Evolutionary conservation across 108 stramenopile species (phyloP), one percentile per base, ranked within the genome.

Genomic region (Bacterosira constricta): DNA sequence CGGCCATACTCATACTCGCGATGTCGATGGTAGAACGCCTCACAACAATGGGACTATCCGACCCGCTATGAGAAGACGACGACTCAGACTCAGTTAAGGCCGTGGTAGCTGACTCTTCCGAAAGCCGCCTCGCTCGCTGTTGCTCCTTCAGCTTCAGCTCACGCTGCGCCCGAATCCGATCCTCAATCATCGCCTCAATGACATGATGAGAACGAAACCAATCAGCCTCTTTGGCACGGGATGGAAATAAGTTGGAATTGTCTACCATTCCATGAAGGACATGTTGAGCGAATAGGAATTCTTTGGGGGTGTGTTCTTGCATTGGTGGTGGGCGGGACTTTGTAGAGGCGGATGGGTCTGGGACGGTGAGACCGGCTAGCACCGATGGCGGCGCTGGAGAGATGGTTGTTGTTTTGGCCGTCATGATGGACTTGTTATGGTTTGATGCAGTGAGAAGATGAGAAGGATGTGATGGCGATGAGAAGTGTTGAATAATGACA

Each of bases 201-300:
- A 0, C 46, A 0, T 26, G 6, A 12, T 4, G 42, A 50, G 27
- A 30, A 11, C 25, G 75, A 42, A 77, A 77, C 75, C 75, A 77
- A 62, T 60, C 60, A 13, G 17, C 20, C 1, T 21, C 15, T 2
- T 51, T 66, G 20, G 67, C 66, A 3, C 47, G 30, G 6, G 35
- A 38, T 9, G 75, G 67, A 27, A 77, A 77, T 4, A 77, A 54
- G 12, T 62, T 20, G 25, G 75, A 77, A 56, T 68, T 44, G 21
- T 9, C 42, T 9, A 69, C 75, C n/a, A 69, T 17, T 29, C 17
- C 32, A 39, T 61, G 31, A 17, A 77, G 39, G 8, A 35, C 55
- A 31, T 34, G 17, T 35, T 69, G 51, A 13, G 75, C 75, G 27
- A 77, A 32, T 6, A 12, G 25, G 17, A 77, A 56, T 34, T 77